These are phyloP conservation scores for Neopestalotiopsis sp. DNA, from an alignment of 2,329 filamentous ascomycete genomes.

Conservation along the genomic window DNA sequence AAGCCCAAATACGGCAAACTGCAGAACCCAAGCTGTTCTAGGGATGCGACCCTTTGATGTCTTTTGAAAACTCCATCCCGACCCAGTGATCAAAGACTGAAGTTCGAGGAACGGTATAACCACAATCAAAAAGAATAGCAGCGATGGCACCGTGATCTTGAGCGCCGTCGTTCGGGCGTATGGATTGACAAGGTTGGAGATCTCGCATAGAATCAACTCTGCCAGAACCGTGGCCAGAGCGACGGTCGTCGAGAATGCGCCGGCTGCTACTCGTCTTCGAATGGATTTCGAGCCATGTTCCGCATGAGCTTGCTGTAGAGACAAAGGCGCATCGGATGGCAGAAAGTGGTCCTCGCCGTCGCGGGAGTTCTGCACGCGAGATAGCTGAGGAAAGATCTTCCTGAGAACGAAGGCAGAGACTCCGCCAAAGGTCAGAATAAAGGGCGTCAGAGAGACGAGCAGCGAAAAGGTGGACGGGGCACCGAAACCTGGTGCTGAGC, in stretches of 20 bases:
- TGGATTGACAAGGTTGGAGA: conserved; percentile 75
- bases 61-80: conserved; percentile 68
- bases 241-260: conserved; percentile 78
- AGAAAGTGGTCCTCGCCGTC: conserved; percentile 68
- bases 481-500: conserved; percentile 51
- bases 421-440: conserved; percentile 71
- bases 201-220: conserved; percentile 83
- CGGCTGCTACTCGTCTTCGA: conserved; percentile 59
- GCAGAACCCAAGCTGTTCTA: conserved; percentile 68
- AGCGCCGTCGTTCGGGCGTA: conserved; percentile 72
- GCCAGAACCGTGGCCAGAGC: conserved; percentile 79
- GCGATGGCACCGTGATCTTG: conserved; percentile 69
- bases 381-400: conserved; percentile 76
- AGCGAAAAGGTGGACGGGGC: conserved; percentile 50
- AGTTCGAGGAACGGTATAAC: conserved; percentile 82
- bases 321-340: conserved; percentile 65
- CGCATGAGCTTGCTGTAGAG: conserved; percentile 63
- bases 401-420: conserved; percentile 68
- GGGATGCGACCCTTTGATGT: conserved; percentile 62
- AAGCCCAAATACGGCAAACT: conserved; percentile 63
- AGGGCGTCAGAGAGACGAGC: conserved; percentile 69
- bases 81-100: conserved; percentile 63
- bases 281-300: conserved; percentile 61
- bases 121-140: conserved; percentile 75
- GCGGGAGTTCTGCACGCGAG: conserved; percentile 54